Conservation (phyloP, 2,329 filamentous ascomycete genomes). For the Thyridium curvatum region DNA sequence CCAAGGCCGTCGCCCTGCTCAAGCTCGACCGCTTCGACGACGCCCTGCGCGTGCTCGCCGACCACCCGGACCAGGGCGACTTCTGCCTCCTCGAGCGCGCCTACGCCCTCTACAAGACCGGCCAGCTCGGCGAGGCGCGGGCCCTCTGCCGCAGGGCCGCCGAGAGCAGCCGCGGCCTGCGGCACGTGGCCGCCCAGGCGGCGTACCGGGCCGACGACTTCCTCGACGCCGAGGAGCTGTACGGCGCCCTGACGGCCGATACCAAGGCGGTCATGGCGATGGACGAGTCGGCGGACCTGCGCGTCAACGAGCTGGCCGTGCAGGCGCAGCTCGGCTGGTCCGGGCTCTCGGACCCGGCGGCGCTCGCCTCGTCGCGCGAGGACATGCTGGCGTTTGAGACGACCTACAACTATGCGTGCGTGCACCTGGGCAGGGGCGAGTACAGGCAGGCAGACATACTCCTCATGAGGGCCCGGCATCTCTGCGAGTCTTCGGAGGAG, state of each 20-base stretch:
- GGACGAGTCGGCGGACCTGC: constrained; percentile 67
- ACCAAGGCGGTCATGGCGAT: constrained; percentile 30
- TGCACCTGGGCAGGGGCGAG: constrained; percentile 63
- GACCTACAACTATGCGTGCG: constrained; percentile 74
- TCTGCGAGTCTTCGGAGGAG: constrained; percentile 70
- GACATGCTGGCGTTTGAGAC: constrained; percentile 74
- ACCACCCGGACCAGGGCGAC: constrained; percentile 55
- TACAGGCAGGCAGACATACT: constrained; percentile 58
- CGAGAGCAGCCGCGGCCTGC: constrained; percentile 15
- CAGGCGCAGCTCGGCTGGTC: constrained; percentile 69
- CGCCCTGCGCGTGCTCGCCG: constrained; percentile 61
- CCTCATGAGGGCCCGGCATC: constrained; percentile 61
- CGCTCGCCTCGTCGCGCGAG: constrained; percentile 29
- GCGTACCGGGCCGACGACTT: constrained; percentile 74
- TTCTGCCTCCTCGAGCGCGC: constrained; percentile 63
- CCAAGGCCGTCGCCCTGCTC: constrained; percentile 67
- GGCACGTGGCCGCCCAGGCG: constrained; percentile 57
- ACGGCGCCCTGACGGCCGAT: constrained; percentile 47
- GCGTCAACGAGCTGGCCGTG: constrained; percentile 68
- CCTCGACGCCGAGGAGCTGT: constrained; percentile 56
- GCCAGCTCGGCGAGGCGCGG: constrained; percentile 59
- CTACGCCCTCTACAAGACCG: constrained; percentile 80
- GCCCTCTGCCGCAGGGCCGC: constrained; percentile 25
- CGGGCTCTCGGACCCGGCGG: constrained; percentile 39
- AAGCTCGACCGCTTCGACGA: constrained; percentile 81